phyloP scores from a whole-genome alignment of 768 basidiomycete species.

The Tricholoma flavovirens region DNA sequence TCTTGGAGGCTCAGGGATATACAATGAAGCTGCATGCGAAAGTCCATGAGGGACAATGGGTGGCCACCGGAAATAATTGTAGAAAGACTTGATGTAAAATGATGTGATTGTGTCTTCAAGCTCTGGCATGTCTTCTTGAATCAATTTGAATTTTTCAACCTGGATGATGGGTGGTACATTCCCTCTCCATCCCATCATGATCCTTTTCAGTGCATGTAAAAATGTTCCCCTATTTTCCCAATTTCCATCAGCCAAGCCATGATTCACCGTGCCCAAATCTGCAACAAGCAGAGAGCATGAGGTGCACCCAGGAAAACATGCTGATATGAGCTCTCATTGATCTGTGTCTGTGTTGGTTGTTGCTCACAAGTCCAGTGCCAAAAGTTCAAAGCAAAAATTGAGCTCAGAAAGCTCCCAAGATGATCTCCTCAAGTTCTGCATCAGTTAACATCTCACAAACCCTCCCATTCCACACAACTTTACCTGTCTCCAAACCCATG shows the following conservation, averaged over 20 bases:
- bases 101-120: slow-evolving; percentile 2
- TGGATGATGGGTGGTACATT: not conserved
- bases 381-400: slow-evolving; percentile 5
- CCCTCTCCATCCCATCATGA: slow-evolving; percentile 8
- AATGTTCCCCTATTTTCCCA: not conserved
- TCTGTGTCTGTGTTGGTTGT: not conserved
- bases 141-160: not conserved
- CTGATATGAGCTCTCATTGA: not conserved
- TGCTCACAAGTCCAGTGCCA: slow-evolving; percentile 7
- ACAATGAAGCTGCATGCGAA: not conserved
- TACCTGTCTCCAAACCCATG: not conserved
- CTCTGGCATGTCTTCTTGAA: not conserved
- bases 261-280: slow-evolving; percentile 3
- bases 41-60: slow-evolving; percentile 7
- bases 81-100: slow-evolving; percentile 9
- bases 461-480: not conserved
- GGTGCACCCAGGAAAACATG: slow-evolving; percentile 4
- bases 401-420: slow-evolving; percentile 2
- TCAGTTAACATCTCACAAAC: not conserved
- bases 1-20: not conserved
- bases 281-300: slow-evolving; percentile 2
- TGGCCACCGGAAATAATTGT: slow-evolving; percentile 6
- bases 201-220: slow-evolving; percentile 1
- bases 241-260: slow-evolving; percentile 5
- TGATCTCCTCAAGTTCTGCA: not conserved